A percentile compares a stretch with the other conserved stretches of the same genome.
Conservation (phyloP, 371 early-diverging fungal species). For the Mucor velutinosus region DNA sequence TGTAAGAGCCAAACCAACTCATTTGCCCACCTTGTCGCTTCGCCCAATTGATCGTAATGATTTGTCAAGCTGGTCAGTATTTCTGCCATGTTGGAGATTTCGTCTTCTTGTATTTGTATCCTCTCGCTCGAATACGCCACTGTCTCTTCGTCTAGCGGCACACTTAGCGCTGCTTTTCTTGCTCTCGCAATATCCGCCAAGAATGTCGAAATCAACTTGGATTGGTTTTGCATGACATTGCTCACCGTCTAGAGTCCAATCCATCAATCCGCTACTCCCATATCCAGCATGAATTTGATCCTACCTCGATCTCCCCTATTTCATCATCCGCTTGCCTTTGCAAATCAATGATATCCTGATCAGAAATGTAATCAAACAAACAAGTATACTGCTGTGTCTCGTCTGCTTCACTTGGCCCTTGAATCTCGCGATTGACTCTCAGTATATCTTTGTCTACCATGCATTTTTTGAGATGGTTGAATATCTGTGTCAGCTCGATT, state of each 20-base stretch:
- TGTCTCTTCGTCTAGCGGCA: slow-evolving; percentile 31
- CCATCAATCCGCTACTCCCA: background rate
- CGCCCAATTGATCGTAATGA: slow-evolving; percentile 52
- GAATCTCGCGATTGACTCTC: slow-evolving; percentile 26
- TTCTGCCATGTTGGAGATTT: slow-evolving; percentile 51
- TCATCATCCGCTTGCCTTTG: slow-evolving; percentile 50
- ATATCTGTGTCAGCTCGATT: slow-evolving; percentile 41
- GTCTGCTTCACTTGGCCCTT: background rate
- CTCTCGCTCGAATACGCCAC: slow-evolving; percentile 34
- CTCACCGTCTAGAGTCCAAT: slow-evolving; percentile 4
- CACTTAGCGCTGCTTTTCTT: slow-evolving; percentile 28
- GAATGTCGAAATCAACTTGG: slow-evolving; percentile 27
- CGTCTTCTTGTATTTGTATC: slow-evolving; percentile 39
- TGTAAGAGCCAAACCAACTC: background rate
- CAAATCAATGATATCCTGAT: slow-evolving; percentile 48
- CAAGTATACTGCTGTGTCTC: slow-evolving; percentile 14
- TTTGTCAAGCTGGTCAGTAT: slow-evolving; percentile 48
- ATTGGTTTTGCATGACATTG: slow-evolving; percentile 18
- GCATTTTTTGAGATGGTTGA: slow-evolving; percentile 35
- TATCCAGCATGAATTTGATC: background rate
- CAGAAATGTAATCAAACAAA: slow-evolving; percentile 51
- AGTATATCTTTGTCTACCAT: slow-evolving; percentile 42
- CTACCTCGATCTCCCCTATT: slow-evolving; percentile 49
- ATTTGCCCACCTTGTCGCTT: slow-evolving; percentile 40
- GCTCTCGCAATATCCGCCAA: slow-evolving; percentile 29